Evolutionary conservation across 768 basidiomycete species (phyloP).

Genomic region (Macrolepiota dolichaula): DNA sequence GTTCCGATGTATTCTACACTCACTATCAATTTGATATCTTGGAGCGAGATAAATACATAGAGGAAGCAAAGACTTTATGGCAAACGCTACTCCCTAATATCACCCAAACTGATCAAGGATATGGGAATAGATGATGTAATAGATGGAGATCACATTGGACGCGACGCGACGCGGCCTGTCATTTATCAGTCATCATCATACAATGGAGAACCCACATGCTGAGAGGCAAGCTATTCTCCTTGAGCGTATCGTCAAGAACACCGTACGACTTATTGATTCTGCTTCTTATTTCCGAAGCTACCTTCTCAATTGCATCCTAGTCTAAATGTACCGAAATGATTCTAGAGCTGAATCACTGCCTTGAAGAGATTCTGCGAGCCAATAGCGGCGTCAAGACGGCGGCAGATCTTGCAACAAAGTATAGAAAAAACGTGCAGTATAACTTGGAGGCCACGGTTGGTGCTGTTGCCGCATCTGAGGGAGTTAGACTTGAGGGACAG

Average conservation of each 20-base stretch:
- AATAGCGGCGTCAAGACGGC: slow-evolving; percentile 77
- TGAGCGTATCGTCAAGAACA: slow-evolving; percentile 88
- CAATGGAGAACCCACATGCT: slow-evolving; percentile 94
- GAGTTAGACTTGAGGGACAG: not conserved
- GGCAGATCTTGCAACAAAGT: slow-evolving; percentile 81
- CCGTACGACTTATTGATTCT: slow-evolving; percentile 45
- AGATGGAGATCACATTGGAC: not conserved
- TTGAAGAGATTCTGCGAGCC: slow-evolving; percentile 82
- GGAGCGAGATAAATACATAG: too few relatives aligned
- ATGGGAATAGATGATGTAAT: slow-evolving; percentile 4
- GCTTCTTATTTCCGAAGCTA: not conserved
- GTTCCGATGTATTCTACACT: too few relatives aligned
- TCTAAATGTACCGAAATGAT: slow-evolving; percentile 93
- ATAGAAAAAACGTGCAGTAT: slow-evolving; percentile 90
- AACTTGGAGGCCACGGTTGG: slow-evolving; percentile 71
- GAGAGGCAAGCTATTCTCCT: slow-evolving; percentile 89
- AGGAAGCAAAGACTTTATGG: too few relatives aligned
- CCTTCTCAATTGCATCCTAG: slow-evolving; percentile 33
- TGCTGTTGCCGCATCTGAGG: slow-evolving; percentile 5
- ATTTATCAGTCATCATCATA: slow-evolving; percentile 1
- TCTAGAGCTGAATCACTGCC: slow-evolving; percentile 81
- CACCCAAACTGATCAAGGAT: not conserved
- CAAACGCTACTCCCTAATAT: too few relatives aligned
- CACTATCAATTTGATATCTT: too few relatives aligned
- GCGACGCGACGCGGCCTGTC: not conserved